Evolutionary conservation across 108 stramenopile genomes (phyloP).

Genomic region (Fragilariopsis cylindrus): DNA sequence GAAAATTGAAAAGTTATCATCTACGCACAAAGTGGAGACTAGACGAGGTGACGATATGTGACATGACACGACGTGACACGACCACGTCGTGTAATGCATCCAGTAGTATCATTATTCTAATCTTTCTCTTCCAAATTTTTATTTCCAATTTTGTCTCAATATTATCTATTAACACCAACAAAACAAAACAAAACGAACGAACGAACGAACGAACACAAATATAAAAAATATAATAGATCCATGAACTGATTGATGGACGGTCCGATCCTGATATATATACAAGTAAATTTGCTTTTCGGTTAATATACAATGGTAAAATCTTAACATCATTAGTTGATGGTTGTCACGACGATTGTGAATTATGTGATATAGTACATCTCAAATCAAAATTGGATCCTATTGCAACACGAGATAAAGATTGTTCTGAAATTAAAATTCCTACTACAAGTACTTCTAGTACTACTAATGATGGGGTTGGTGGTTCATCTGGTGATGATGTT

Average conservation of each 20-base stretch:
- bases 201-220: background rate
- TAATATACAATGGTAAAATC: constrained; percentile 76
- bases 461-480: too few relatives aligned
- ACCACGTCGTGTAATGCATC: too few relatives aligned
- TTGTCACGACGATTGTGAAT: constrained; percentile 47
- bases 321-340: constrained; percentile 58
- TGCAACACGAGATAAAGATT: constrained; percentile 36
- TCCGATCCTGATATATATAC: constrained; percentile 27
- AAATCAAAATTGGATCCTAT: constrained; percentile 44
- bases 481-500: too few relatives aligned
- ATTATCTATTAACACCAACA: background rate
- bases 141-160: background rate
- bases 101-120: too few relatives aligned
- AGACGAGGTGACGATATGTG: background rate
- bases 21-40: background rate
- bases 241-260: constrained; percentile 35
- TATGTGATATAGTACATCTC: constrained; percentile 61
- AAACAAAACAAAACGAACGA: background rate
- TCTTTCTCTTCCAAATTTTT: background rate
- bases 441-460: too few relatives aligned
- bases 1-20: background rate
- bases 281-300: constrained; percentile 62
- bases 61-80: background rate
- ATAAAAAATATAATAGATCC: constrained; percentile 4
- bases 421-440: background rate